Percentiles rank a stretch among this genome's conserved stretches.
Conservation (phyloP, 73 alveolate species). For the Symbiodinium natans region DNA sequence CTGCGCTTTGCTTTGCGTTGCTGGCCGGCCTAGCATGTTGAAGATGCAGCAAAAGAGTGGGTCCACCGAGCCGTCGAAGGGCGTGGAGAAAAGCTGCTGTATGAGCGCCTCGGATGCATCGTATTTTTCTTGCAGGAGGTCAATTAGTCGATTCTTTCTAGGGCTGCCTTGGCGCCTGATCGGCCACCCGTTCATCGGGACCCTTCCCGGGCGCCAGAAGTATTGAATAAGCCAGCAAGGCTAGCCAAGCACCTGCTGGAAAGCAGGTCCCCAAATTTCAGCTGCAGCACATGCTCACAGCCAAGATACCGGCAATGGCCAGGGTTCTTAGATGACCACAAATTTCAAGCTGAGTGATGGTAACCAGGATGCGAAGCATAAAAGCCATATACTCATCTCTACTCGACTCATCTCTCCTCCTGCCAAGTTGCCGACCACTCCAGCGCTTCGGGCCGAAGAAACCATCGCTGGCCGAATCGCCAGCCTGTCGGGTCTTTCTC, state of each 20-base stretch:
- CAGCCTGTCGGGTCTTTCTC: too few species aligned
- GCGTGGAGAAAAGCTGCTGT: slow-evolving; percentile 53
- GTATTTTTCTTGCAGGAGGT: neutral
- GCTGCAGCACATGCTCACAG: neutral
- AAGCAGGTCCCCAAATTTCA: neutral
- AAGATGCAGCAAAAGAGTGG: slow-evolving; percentile 81
- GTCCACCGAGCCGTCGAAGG: slow-evolving; percentile 85
- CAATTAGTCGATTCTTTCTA: too few species aligned
- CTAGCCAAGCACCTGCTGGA: slow-evolving; percentile 16
- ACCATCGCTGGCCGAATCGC: slow-evolving; percentile 7
- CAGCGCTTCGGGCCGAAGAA: slow-evolving; percentile 76
- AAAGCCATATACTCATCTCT: too few species aligned
- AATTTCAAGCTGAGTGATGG: too few species aligned
- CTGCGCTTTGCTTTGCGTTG: too few species aligned
- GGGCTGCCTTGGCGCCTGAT: slow-evolving; percentile 8
- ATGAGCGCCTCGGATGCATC: slow-evolving; percentile 13
- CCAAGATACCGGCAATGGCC: neutral
- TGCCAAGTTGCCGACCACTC: neutral
- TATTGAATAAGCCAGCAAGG: slow-evolving; percentile 32
- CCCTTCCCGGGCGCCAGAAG: slow-evolving; percentile 77
- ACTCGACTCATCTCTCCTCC: neutral
- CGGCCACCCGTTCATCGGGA: slow-evolving; percentile 50
- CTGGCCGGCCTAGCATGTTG: slow-evolving; percentile 69
- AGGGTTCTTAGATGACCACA: neutral
- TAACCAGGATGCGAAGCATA: too few species aligned